Percentiles rank a stretch among this genome's conserved stretches.
These are phyloP conservation scores for Lindgomyces ingoldianus DNA, from an alignment of 495 filamentous ascomycete genomes.

Conservation along the genomic window DNA sequence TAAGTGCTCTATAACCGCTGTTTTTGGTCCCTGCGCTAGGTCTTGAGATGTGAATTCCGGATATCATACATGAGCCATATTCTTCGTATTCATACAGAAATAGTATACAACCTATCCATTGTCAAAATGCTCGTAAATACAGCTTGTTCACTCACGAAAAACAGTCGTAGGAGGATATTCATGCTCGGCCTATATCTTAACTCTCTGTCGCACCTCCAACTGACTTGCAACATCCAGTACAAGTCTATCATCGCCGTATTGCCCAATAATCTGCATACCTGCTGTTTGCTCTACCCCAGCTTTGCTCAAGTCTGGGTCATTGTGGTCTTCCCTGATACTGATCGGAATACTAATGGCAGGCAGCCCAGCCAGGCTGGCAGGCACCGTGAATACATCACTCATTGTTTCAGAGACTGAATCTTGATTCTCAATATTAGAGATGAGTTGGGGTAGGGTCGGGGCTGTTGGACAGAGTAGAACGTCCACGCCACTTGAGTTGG, in stretches of 20 bases:
- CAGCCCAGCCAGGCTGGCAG: conserved; percentile 87
- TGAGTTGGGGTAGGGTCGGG: conserved; percentile 69
- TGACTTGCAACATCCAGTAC: conserved; percentile 59
- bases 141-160: too few relatives aligned
- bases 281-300: conserved; percentile 44
- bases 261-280: conserved; percentile 86
- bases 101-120: too few relatives aligned
- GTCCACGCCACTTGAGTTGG: conserved; percentile 64
- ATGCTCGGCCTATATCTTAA: too few relatives aligned
- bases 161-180: too few relatives aligned
- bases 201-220: too few relatives aligned
- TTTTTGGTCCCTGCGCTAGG: too few relatives aligned
- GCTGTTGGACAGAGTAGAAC: conserved; percentile 87
- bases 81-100: too few relatives aligned
- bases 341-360: conserved; percentile 87
- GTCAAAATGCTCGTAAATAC: too few relatives aligned
- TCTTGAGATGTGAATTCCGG: too few relatives aligned
- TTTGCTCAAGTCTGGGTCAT: conserved; percentile 32
- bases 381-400: conserved; percentile 95
- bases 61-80: too few relatives aligned
- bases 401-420: conserved; percentile 65
- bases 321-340: conserved; percentile 11
- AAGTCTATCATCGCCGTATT: conserved; percentile 82
- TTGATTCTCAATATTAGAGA: conserved; percentile 51
- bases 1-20: too few relatives aligned